phyloP scores from a whole-genome alignment of 2,329 filamentous ascomycete genomes.

The Dactylellina sp. region DNA sequence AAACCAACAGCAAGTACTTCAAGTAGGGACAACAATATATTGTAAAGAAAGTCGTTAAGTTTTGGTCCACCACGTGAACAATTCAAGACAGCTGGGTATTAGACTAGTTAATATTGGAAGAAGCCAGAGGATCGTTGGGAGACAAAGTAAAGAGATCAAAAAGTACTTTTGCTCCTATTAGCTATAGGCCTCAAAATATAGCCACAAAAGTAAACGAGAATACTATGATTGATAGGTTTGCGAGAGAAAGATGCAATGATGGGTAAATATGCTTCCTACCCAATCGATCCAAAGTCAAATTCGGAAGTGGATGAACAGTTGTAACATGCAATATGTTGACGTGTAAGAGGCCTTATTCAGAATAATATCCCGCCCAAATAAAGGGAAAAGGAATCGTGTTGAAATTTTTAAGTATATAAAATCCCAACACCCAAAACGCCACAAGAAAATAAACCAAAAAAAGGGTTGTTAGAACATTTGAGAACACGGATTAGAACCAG shows the following conservation, averaged over 20 bases:
- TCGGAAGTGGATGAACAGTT: background rate
- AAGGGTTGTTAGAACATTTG: slow-evolving; percentile 1
- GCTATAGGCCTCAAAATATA: slow-evolving; percentile 7
- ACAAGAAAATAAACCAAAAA: slow-evolving; percentile 16
- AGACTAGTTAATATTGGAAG: slow-evolving; percentile 35
- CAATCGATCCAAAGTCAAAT: slow-evolving; percentile 27
- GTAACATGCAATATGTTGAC: background rate
- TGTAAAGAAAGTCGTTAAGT: slow-evolving; percentile 49
- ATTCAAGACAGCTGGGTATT: slow-evolving; percentile 37
- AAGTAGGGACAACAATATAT: background rate
- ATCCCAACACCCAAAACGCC: slow-evolving; percentile 41
- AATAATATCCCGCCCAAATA: slow-evolving; percentile 13
- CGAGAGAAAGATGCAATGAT: background rate
- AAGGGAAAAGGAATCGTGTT: slow-evolving; percentile 19
- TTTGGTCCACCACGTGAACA: slow-evolving; percentile 29
- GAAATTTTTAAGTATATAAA: slow-evolving; percentile 21
- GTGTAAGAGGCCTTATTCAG: background rate
- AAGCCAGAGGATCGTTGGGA: slow-evolving; percentile 7
- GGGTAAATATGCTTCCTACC: background rate
- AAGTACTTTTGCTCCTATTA: slow-evolving; percentile 32
- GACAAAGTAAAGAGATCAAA: slow-evolving; percentile 29
- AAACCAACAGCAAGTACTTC: background rate
- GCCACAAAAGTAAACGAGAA: slow-evolving; percentile 4
- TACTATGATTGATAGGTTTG: background rate
- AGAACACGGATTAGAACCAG: slow-evolving; percentile 22